These are phyloP conservation scores for Kwoniella newhampshirensis DNA, from an alignment of 768 basidiomycete species.

Conservation along the genomic window DNA sequence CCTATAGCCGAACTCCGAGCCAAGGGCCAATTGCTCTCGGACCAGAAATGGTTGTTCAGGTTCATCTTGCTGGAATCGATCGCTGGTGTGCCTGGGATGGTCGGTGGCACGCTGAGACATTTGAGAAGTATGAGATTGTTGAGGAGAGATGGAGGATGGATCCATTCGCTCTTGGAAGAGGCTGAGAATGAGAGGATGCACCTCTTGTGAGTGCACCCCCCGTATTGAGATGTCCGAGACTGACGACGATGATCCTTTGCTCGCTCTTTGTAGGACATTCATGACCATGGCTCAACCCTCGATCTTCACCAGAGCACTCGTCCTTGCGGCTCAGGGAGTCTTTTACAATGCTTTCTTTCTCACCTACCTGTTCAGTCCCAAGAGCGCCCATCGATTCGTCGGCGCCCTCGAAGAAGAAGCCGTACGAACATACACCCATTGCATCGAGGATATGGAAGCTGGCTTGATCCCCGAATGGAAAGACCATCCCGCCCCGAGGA, in stretches of 20 bases:
- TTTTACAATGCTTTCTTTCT: constrained; percentile 61
- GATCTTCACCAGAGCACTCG: constrained; percentile 72
- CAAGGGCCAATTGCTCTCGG: constrained; percentile 70
- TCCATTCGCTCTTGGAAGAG: constrained; percentile 87
- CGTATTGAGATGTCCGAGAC: constrained; percentile 14
- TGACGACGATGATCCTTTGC: no score
- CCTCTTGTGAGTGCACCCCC: constrained; percentile 65
- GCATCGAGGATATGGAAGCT: constrained; percentile 71
- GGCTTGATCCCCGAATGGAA: constrained; percentile 58
- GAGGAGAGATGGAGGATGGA: constrained; percentile 74
- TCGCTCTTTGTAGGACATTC: constrained; percentile 68
- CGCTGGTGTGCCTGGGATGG: constrained; percentile 96
- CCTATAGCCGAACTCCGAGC: constrained; percentile 70
- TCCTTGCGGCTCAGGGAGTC: constrained; percentile 83
- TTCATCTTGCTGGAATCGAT: constrained; percentile 79
- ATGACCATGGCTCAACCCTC: constrained; percentile 85
- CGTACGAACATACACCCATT: constrained; percentile 81
- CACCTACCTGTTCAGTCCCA: constrained; percentile 60
- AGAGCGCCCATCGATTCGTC: constrained; percentile 75
- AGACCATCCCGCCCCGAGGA: constrained; percentile 72
- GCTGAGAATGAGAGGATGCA: constrained; percentile 98
- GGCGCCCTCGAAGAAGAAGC: constrained; percentile 94
- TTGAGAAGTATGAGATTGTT: constrained; percentile 82
- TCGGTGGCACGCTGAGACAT: constrained; percentile 65
- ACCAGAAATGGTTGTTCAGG: constrained; percentile 67